Conservation (phyloP, 306 rosid species). For the Pyrus betulifolia region DNA sequence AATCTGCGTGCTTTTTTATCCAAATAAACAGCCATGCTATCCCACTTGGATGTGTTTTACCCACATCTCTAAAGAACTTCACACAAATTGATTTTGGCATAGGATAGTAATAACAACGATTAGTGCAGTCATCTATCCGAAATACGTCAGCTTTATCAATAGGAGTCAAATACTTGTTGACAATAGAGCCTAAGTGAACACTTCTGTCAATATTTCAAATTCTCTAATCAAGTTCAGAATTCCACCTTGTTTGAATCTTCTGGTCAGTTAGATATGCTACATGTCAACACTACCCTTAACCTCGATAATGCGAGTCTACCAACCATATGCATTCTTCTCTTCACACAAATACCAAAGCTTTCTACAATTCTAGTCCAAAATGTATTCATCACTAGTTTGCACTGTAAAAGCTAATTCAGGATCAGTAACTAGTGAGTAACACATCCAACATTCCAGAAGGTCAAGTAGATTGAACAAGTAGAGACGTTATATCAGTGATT, state of each 20-base stretch:
- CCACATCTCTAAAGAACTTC: neutral
- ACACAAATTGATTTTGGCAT: neutral
- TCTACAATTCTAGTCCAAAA: neutral
- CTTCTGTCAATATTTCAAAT: neutral
- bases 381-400: neutral
- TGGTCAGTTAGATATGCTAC: neutral
- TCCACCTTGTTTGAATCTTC: neutral
- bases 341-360: neutral
- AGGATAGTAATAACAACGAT: neutral
- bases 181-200: neutral
- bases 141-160: neutral
- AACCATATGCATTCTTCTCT: neutral
- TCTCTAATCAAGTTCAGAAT: neutral
- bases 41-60: conserved; percentile 2
- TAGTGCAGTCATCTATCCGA: no score
- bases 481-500: neutral
- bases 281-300: neutral
- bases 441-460: neutral
- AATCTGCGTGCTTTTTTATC: conserved; percentile 9
- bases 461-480: neutral
- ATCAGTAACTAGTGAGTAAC: neutral
- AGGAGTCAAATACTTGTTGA: neutral
- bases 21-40: neutral
- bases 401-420: neutral
- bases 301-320: neutral